A percentile compares a stretch with the other conserved stretches of the same genome.
phyloP scores from a whole-genome alignment of 495 filamentous ascomycete species.

The Parachaetomium inaequale region DNA sequence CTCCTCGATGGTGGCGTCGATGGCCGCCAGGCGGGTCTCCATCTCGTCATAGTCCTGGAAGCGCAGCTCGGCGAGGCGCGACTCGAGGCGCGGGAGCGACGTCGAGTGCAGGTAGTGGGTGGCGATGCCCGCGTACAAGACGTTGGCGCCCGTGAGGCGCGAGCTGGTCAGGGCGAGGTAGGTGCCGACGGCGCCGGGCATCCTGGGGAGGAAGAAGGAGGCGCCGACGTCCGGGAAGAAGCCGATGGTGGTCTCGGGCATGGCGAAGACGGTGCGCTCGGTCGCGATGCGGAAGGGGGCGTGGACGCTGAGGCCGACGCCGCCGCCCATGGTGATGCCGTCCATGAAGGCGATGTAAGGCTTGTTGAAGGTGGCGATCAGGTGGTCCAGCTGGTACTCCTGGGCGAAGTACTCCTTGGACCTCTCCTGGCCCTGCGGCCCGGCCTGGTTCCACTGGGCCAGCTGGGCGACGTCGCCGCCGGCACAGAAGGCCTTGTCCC shows the following conservation, averaged over 20 bases:
- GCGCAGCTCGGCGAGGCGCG: conserved; percentile 79
- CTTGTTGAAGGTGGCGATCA: conserved; percentile 91
- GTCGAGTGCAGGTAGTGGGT: conserved; percentile 95
- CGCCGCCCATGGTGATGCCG: conserved; percentile 96
- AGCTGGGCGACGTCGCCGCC: conserved; percentile 85
- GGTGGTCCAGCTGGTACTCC: conserved; percentile 92
- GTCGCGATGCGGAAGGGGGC: conserved; percentile 96
- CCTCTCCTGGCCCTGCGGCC: conserved; percentile 59
- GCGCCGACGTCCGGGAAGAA: conserved; percentile 98
- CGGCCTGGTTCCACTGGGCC: conserved; percentile 64
- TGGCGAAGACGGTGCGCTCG: conserved; percentile 90
- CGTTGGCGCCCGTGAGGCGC: conserved; percentile 73
- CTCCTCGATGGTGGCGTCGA: conserved; percentile 88
- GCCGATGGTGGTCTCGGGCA: conserved; percentile 97
- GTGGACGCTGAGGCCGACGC: conserved; percentile 89
- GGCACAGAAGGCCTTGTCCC: conserved; percentile 81
- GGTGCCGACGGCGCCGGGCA: conserved; percentile 78
- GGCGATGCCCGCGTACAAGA: conserved; percentile 79
- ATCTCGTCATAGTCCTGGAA: conserved; percentile 71
- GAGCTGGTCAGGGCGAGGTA: conserved; percentile 90
- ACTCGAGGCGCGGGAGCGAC: conserved; percentile 71
- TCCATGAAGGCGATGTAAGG: conserved; percentile 96
- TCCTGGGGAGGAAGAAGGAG: conserved; percentile 87
- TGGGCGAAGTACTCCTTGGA: conserved; percentile 83
- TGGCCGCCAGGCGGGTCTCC: conserved; percentile 58